These are phyloP conservation scores for Rosa rugosa DNA, from an alignment of 306 rosid species.

Conservation along the genomic window DNA sequence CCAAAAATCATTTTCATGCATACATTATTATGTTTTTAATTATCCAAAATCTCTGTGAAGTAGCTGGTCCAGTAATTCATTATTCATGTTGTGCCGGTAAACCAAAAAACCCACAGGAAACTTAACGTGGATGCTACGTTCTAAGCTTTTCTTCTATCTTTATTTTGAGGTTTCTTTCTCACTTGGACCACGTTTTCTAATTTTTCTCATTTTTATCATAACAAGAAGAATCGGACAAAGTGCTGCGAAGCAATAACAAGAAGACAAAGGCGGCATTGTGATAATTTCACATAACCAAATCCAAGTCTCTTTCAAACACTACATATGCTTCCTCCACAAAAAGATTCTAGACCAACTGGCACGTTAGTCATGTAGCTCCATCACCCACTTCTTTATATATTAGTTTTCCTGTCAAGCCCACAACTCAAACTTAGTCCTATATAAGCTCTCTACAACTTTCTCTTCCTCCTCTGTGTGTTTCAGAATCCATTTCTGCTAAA, in stretches of 20 bases:
- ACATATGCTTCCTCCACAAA: background rate
- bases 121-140: slow-evolving; percentile 21
- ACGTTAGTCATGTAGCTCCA: background rate
- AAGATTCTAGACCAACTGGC: slow-evolving; percentile 13
- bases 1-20: background rate
- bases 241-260: background rate
- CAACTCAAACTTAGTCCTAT: slow-evolving; percentile 3
- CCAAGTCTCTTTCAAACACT: slow-evolving; percentile 31
- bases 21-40: background rate
- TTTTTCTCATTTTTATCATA: background rate
- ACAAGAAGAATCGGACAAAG: slow-evolving; percentile 12
- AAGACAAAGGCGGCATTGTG: slow-evolving; percentile 25
- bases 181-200: slow-evolving; percentile 31
- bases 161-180: background rate
- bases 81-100: background rate
- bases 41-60: background rate
- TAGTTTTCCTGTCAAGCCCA: background rate
- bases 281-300: slow-evolving; percentile 9
- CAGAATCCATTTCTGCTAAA: slow-evolving; percentile 1
- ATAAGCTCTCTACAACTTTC: background rate
- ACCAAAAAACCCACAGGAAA: slow-evolving; percentile 9
- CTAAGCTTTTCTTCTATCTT: background rate
- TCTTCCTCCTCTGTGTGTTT: background rate
- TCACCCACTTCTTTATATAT: background rate
- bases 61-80: background rate